A percentile compares a stretch with the other conserved stretches of the same genome.
phyloP scores from a whole-genome alignment of 2,329 filamentous ascomycete genomes.

The Pseudogymnoascus sp. region DNA sequence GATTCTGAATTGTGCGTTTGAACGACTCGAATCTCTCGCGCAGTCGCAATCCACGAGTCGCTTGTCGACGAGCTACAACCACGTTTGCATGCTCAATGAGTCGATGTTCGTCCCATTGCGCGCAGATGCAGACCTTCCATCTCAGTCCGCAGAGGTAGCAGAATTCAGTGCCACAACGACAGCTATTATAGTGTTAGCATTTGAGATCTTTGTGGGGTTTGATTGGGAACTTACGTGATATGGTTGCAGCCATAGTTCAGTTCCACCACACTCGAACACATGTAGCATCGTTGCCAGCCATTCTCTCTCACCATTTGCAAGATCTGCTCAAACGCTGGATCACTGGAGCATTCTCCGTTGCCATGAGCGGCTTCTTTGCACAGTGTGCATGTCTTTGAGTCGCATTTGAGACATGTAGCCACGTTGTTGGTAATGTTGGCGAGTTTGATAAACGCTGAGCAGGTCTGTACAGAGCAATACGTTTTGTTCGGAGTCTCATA shows the following conservation, averaged over 20 bases:
- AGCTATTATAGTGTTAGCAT: slow-evolving; percentile 30
- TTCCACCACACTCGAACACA: slow-evolving; percentile 44
- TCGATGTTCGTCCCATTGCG: slow-evolving; percentile 33
- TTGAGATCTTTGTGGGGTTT: not conserved
- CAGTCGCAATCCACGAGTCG: not conserved
- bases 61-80: slow-evolving; percentile 28
- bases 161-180: slow-evolving; percentile 41
- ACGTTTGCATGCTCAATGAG: slow-evolving; percentile 29
- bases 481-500: slow-evolving; percentile 40
- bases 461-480: slow-evolving; percentile 43
- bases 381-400: slow-evolving; percentile 38
- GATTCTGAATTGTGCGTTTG: not conserved
- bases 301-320: slow-evolving; percentile 35
- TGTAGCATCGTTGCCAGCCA: slow-evolving; percentile 46
- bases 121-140: slow-evolving; percentile 38
- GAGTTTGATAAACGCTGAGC: slow-evolving; percentile 41
- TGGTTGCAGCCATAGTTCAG: slow-evolving; percentile 47
- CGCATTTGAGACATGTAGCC: slow-evolving; percentile 40
- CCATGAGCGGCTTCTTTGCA: slow-evolving; percentile 45
- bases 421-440: slow-evolving; percentile 28
- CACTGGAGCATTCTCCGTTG: slow-evolving; percentile 41
- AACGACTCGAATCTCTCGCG: not conserved
- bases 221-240: slow-evolving; percentile 43
- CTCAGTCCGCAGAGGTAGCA: slow-evolving; percentile 41
- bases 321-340: slow-evolving; percentile 35